phyloP scores from a whole-genome alignment of 2,329 filamentous ascomycete species.

The Falciphora oryzae region DNA sequence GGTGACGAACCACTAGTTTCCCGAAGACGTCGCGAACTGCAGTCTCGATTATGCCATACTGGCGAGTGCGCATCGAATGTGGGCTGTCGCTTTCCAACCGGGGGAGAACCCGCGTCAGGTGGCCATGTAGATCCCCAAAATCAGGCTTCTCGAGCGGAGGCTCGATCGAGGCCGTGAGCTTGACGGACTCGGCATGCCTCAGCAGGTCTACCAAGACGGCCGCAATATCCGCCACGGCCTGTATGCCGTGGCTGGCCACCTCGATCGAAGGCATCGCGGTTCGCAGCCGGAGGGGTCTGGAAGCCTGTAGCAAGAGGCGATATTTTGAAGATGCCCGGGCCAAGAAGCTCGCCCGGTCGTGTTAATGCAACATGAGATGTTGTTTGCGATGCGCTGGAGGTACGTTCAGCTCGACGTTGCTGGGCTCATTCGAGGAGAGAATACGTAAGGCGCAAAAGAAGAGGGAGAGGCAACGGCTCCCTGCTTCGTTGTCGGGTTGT shows the following conservation, averaged over 20 bases:
- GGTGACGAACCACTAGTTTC: conserved; percentile 60
- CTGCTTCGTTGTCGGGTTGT: neutral
- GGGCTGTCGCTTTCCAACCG: conserved; percentile 16
- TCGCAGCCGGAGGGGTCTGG: neutral
- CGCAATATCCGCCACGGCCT: conserved; percentile 48
- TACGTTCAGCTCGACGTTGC: neutral
- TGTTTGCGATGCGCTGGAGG: neutral
- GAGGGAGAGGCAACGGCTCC: neutral
- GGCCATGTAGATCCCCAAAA: conserved; percentile 43
- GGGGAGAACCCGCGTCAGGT: conserved; percentile 36
- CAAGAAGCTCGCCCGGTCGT: neutral
- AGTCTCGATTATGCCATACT: conserved; percentile 72
- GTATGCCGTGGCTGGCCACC: conserved; percentile 40
- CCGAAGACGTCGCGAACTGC: conserved; percentile 79
- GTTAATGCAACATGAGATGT: neutral
- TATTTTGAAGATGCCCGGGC: neutral
- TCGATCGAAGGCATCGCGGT: conserved; percentile 45
- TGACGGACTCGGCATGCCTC: conserved; percentile 50
- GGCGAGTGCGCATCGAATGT: conserved; percentile 35
- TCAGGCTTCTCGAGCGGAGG: conserved; percentile 68
- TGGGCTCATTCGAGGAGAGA: neutral
- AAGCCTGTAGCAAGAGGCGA: conserved; percentile 8
- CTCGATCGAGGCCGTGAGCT: conserved; percentile 59
- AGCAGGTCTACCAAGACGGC: conserved; percentile 53
- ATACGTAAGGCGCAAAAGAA: neutral